Conservation (phyloP, 1,284 basidiomycete species). For the Anthracocystis walkeri region DNA sequence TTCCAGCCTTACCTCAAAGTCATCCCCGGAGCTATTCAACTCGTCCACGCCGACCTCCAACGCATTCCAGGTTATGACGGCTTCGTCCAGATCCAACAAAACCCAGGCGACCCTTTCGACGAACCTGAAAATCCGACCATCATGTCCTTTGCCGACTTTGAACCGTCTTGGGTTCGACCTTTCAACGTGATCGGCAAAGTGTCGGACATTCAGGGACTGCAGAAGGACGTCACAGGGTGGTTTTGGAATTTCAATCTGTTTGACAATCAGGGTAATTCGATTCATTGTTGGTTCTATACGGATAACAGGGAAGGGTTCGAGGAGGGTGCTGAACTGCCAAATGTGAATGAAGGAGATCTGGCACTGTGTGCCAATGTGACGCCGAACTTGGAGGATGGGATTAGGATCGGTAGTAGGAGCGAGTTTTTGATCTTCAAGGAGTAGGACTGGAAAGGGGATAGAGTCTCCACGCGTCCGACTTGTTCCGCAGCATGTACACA, state of each 20-base stretch:
- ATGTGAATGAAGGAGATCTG: slow-evolving; percentile 3
- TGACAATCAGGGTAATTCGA: background rate
- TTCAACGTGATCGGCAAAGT: slow-evolving; percentile 11
- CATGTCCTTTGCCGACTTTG: background rate
- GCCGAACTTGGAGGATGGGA: slow-evolving; percentile 4
- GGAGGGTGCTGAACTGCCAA: slow-evolving; percentile 1
- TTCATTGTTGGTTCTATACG: background rate
- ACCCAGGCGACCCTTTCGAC: slow-evolving; percentile 1
- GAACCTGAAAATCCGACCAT: background rate
- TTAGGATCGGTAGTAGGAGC: slow-evolving; percentile 3
- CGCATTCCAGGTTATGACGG: background rate
- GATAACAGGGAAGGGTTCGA: background rate
- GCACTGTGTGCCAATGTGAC: slow-evolving; percentile 5
- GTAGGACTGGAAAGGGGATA: background rate
- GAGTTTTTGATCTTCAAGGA: slow-evolving; percentile 9
- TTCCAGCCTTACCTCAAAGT: slow-evolving; percentile 7
- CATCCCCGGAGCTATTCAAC: background rate
- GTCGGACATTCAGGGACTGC: background rate
- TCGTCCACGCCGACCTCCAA: background rate
- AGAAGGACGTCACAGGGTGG: background rate
- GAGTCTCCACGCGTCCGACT: background rate
- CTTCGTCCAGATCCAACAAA: slow-evolving; percentile 2
- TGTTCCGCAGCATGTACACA: too few species aligned
- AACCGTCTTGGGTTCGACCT: background rate
- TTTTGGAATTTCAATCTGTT: slow-evolving; percentile 8